Base-by-base conservation (phyloP, 768 basidiomycete species). In the Pulveroboletus sp. region DNA sequence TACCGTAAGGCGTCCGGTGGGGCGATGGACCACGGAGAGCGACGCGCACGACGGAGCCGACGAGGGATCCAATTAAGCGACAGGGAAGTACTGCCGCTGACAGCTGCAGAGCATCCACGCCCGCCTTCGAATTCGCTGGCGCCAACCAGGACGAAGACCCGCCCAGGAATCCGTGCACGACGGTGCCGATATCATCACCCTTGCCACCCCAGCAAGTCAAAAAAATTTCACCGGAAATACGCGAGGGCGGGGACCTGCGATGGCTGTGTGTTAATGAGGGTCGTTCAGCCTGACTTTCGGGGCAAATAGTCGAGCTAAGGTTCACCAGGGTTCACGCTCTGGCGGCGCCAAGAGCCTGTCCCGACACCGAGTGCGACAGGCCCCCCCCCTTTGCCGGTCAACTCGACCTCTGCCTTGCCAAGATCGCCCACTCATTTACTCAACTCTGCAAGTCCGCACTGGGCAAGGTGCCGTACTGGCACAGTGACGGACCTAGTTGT, bases 181-280 rank as follows among this genome's bases (percentile, higher is more conserved):
- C 47, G 30, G 52, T 49, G 47, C 50, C 51, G 55, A 45, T 50
- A 50, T 44, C 31, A 10, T 9, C 35, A 51, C 5, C 52, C 52
- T 57, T 62, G 54, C 57, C 59, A 56, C 54, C 56, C 50, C 46
- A 41, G 53, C 53, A 50, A 43, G 39, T 51, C 57, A 56, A 60
- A 68, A 68, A 67, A 58, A 14, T 68, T 68, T 68, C 62, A 57
- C 50, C 67, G 69, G 67, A 56, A 61, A 70, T 68, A 70, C 61
- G 67, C 67, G 67, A 70, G 50, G 60, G 67, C 67, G 67, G 67
- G 67, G 67, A 68, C 67, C 67, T 68, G 57, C 52, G 62, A 68
- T 57, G 67, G 67, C 67, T 68, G 67, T 68, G 67, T 68, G 65
- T 53, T 62, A 66, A 66, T 64, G 65, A 64, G 62, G 57, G 59